Conservation (phyloP, 1,284 basidiomycete species). For the Moesziomyces globuligerus region DNA sequence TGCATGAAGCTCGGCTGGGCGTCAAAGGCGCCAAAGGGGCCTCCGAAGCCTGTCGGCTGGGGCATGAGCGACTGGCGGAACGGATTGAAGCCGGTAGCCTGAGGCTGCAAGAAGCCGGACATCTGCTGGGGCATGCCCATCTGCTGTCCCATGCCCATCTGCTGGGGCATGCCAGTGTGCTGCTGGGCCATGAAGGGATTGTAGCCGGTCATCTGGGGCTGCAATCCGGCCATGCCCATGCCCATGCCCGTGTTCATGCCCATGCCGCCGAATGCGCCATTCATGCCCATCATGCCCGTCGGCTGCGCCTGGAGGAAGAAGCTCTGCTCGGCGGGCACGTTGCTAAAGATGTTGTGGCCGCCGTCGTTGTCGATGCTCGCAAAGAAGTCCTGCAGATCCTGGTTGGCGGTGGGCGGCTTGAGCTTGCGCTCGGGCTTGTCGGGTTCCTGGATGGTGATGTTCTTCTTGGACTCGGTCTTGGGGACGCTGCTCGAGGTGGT, state of each 20-base stretch:
- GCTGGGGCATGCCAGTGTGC: constrained; percentile 42
- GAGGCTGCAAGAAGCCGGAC: constrained; percentile 73
- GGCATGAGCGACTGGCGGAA: constrained; percentile 71
- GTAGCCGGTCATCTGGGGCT: constrained; percentile 69
- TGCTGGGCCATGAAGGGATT: constrained; percentile 68
- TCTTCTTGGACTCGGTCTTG: constrained; percentile 49
- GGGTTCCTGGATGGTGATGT: constrained; percentile 53
- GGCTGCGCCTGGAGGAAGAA: constrained; percentile 53
- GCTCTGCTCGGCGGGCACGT: constrained; percentile 38
- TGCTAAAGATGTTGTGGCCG: constrained; percentile 76
- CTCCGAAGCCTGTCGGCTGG: constrained; percentile 56
- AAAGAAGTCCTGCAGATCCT: constrained; percentile 86
- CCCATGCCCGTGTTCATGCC: constrained; percentile 68
- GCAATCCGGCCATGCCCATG: constrained; percentile 51
- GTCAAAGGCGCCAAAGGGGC: constrained; percentile 35
- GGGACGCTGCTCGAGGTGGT: constrained; percentile 22
- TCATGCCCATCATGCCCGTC: constrained; percentile 52
- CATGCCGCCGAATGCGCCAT: constrained; percentile 60
- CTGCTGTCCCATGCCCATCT: constrained; percentile 71
- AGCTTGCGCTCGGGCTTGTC: constrained; percentile 42
- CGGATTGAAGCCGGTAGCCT: constrained; percentile 79
- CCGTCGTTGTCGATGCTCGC: constrained; percentile 86
- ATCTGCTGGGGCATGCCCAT: constrained; percentile 67
- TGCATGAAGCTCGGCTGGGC: constrained; percentile 26
- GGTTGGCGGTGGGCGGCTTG: constrained; percentile 53